Base-by-base conservation (phyloP, 2,329 filamentous ascomycete genomes). In the Penicillium sp. region DNA sequence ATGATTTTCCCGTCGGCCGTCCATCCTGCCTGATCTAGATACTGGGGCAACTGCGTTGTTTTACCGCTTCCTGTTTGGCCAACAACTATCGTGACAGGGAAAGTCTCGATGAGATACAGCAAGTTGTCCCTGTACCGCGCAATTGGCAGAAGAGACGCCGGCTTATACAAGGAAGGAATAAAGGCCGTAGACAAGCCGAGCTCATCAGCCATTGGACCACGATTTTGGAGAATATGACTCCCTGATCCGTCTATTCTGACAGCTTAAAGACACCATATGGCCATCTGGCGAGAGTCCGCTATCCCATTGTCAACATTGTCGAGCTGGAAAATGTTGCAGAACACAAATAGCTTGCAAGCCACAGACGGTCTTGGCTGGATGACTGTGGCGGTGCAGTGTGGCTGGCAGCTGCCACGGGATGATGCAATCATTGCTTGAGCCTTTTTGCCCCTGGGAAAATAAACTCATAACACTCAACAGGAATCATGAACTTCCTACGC, bases 1-100 rank as follows among this genome's bases (percentile, higher is more conserved):
- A 99, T 88, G 47, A 89, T 72, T 68, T 92, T 95, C 20, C 89
- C 91, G 68, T 91, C 83, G 26, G 81, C 80, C 68, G 90, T 93
- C 92, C 93, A 97, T 73, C 93, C 93, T 66, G 88, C 90, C 64
- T 89, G 81, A 57, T 96, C 87, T 12, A 97, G 81, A 65, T 89
- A 97, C 65, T 97, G 93, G 1, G 94, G 94, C 45, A 97, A 87
- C 69, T 97, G 94, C 0, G 94, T 97, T 1, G 92, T 96, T 74
- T 97, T 97, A 43, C 93, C 92, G 23, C 90, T 96, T 3, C 94
- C 94, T 1, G 94, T 97, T 69, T 97, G 91, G 8, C 93, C 94
- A 55, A 97, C 86, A 12, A 97, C 85, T 51, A 97, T 90, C 0
- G 90, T 93, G 57, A 97, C 87, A 0, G 89, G 87, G 61, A 85